Base-by-base conservation (phyloP, 768 basidiomycete genomes). In the Phlegmacium glaucopus region DNA sequence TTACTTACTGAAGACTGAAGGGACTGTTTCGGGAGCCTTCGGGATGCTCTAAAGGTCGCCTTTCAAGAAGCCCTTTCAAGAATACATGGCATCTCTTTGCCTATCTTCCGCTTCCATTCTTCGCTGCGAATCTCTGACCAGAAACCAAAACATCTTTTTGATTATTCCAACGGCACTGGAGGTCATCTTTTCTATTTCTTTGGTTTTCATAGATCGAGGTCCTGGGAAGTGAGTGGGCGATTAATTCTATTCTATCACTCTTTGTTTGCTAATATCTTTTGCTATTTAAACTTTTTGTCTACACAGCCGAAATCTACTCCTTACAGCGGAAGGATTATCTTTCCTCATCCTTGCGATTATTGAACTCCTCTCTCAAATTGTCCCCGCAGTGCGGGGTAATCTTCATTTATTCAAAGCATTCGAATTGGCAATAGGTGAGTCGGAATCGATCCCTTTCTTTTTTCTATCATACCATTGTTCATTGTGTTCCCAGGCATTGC, bases 71-170 rank as follows among this genome's bases (percentile, higher is more conserved):
- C n/a, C 3, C 32, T 6, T 6, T 10, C 32, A 34, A 39, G 48
- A 51, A 54, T 70, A 67, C 64, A 77, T 76, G 76, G 72, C 65
- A 68, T 72, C 75, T 49, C 67, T 80, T 58, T 91, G 88, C 66
- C 70, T 90, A 51, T 90, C 89, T 26, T 68, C 78, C 30, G 78
- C 82, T 48, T 66, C 84, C 34, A 85, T 80, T 52, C 78, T 91
- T 52, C 88, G 88, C 50, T 91, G 88, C 61, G 64, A 76, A 51
- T 71, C 74, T 37, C 72, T 85, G 48, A 68, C 72, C 43, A 57
- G 49, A 40, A 54, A 68, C 18, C 65, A 89, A 64, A 72, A 69
- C 45, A 62, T 67, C 29, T 55, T 76, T 34, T 65, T 89, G 45
- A 64, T 87, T 52, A 74, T 88, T 50, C 86, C 87, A 26, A 73